Evolutionary conservation across 345 rosid species (phyloP).

Genomic region (Turritis glabra): DNA sequence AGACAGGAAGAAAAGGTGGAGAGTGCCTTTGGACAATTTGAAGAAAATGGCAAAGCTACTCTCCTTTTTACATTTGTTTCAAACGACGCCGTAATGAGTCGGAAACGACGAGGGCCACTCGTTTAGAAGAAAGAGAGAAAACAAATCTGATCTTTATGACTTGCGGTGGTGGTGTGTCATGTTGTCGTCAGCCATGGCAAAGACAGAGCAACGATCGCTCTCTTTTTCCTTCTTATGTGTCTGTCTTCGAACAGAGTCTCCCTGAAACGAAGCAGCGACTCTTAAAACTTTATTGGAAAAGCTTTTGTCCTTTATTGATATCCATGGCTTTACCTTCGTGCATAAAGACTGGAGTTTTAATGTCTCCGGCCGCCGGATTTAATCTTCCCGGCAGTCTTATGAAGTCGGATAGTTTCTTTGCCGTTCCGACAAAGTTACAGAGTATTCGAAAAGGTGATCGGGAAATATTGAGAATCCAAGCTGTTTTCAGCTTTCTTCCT

Average conservation of each 20-base stretch:
- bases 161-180: not conserved
- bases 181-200: slow-evolving; percentile 18
- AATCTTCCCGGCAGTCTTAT: slow-evolving; percentile 27
- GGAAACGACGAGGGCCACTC: slow-evolving; percentile 22
- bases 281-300: not conserved
- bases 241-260: not conserved
- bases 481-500: slow-evolving; percentile 70
- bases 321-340: slow-evolving; percentile 38
- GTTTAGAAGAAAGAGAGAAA: not conserved
- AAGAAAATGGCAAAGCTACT: not conserved
- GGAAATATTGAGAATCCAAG: slow-evolving; percentile 37
- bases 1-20: not conserved
- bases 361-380: slow-evolving; percentile 21
- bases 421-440: slow-evolving; percentile 19
- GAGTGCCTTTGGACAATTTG: not conserved
- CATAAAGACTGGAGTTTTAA: slow-evolving; percentile 27
- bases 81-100: slow-evolving; percentile 22
- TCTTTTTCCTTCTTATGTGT: not conserved
- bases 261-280: not conserved
- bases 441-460: slow-evolving; percentile 44
- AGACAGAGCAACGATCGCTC: slow-evolving; percentile 14
- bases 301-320: not conserved
- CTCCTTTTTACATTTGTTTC: not conserved
- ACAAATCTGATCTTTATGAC: slow-evolving; percentile 25
- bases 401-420: slow-evolving; percentile 27